phyloP scores from a whole-genome alignment of 2,329 filamentous ascomycete species.

The Colletotrichum sp. region DNA sequence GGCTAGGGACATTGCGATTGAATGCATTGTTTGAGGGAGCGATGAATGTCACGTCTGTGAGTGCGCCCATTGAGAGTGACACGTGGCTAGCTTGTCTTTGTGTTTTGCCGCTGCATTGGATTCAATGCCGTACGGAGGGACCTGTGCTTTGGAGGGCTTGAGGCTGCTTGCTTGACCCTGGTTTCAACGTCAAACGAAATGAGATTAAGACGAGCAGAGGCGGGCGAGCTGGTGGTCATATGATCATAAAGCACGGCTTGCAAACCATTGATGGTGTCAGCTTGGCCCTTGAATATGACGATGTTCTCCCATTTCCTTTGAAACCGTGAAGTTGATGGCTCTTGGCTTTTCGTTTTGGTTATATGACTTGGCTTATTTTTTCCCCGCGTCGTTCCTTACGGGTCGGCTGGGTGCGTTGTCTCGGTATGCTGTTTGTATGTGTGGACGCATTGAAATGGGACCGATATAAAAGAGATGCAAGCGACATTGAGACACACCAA shows the following conservation, averaged over 20 bases:
- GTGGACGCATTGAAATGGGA: not conserved
- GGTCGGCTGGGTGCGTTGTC: not conserved
- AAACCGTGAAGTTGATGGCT: not conserved
- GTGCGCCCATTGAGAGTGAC: not conserved
- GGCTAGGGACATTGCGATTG: not conserved
- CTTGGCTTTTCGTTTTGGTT: accelerated
- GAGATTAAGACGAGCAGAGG: not conserved
- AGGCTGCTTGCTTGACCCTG: not conserved
- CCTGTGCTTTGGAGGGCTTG: not conserved
- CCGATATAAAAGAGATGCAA: not conserved
- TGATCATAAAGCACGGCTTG: not conserved
- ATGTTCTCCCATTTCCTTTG: not conserved
- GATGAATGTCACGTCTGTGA: not conserved
- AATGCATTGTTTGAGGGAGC: not conserved
- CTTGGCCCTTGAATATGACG: not conserved
- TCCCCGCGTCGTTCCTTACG: not conserved
- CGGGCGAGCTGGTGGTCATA: not conserved
- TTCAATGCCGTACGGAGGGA: not conserved
- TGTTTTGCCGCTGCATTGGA: not conserved
- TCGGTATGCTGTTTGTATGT: not conserved
- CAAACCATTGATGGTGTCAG: not conserved
- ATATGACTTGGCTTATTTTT: not conserved
- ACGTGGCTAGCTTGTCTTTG: slow-evolving; percentile 5
- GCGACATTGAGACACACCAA: not conserved
- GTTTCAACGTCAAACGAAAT: not conserved